Conservation (phyloP, 352 stramenopile genomes). For the Phytophthora europaea region DNA sequence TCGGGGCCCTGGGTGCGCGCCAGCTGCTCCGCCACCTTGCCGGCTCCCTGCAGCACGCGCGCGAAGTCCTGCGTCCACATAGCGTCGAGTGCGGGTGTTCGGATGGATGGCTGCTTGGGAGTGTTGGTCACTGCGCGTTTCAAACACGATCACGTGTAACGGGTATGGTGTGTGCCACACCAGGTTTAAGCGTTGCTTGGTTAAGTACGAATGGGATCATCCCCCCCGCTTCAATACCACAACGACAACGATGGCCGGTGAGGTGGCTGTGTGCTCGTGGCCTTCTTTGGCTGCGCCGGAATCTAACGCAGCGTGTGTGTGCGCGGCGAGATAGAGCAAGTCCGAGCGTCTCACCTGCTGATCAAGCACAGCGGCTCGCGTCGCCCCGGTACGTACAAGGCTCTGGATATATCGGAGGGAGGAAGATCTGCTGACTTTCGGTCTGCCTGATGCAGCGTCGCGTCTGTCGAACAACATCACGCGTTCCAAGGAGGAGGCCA, state of each 20-base stretch:
- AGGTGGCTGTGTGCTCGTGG: background rate
- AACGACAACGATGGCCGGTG: conserved; percentile 40
- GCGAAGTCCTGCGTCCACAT: conserved; percentile 84
- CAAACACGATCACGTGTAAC: conserved; percentile 4
- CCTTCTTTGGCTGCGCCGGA: background rate
- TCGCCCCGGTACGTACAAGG: conserved; percentile 55
- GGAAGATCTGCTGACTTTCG: background rate
- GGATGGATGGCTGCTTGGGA: conserved; percentile 16
- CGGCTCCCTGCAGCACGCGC: conserved; percentile 73
- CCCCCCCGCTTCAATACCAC: conserved; percentile 7
- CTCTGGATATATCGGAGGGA: background rate
- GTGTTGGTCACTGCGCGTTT: conserved; percentile 19
- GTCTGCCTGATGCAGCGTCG: conserved; percentile 51
- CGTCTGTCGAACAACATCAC: conserved; percentile 93
- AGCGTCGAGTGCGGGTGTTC: conserved; percentile 1
- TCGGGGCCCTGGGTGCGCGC: conserved; percentile 49
- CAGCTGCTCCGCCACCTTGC: conserved; percentile 72
- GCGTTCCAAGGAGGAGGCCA: conserved; percentile 92
- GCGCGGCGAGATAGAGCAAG: conserved; percentile 57
- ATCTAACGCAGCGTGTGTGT: conserved; percentile 6
- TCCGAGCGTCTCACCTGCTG: conserved; percentile 92
- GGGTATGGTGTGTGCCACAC: conserved; percentile 8
- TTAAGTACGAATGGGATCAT: background rate
- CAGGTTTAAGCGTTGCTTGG: background rate
- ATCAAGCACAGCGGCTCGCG: conserved; percentile 96